Evolutionary conservation across 208 protist genomes (phyloP).

Genomic region (Novymonas esmeraldas): DNA sequence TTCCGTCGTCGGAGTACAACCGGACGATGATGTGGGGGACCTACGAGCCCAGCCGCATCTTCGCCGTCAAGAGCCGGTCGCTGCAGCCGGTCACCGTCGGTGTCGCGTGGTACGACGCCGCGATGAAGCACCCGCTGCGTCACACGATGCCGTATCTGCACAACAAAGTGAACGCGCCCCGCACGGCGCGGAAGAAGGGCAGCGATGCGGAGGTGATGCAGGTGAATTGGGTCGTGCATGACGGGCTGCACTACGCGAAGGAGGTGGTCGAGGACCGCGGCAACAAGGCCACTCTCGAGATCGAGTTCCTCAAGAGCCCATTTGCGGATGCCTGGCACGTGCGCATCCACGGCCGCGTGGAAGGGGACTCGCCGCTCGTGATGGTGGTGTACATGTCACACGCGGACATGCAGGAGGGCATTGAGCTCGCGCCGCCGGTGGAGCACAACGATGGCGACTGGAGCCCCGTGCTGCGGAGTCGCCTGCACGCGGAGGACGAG

Average conservation of each 20-base stretch:
- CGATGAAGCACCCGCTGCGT: constrained; percentile 54
- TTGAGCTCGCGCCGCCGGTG: constrained; percentile 36
- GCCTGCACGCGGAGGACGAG: constrained; percentile 40
- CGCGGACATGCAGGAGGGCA: constrained; percentile 35
- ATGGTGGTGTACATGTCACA: constrained; percentile 80
- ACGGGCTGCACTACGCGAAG: constrained; percentile 81
- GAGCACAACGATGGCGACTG: constrained; percentile 56
- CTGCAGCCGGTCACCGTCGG: constrained; percentile 70
- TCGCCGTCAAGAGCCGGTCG: constrained; percentile 77
- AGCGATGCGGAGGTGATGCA: constrained; percentile 63
- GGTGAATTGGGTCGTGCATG: constrained; percentile 69
- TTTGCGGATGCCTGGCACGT: constrained; percentile 81
- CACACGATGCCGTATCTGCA: constrained; percentile 68
- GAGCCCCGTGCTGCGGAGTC: constrained; percentile 57
- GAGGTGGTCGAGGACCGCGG: constrained; percentile 59
- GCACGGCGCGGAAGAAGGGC: constrained; percentile 34
- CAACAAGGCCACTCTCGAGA: constrained; percentile 47
- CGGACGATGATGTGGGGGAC: constrained; percentile 82
- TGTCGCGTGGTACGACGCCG: constrained; percentile 83
- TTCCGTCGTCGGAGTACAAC: constrained; percentile 71
- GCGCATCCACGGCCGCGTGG: constrained; percentile 64
- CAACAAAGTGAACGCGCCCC: constrained; percentile 66
- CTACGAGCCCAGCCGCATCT: constrained; percentile 83
- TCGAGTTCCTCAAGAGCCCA: constrained; percentile 87
- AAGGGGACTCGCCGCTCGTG: constrained; percentile 38